Conservation (phyloP, 768 basidiomycete genomes). For the Ephemerocybe angulata region DNA sequence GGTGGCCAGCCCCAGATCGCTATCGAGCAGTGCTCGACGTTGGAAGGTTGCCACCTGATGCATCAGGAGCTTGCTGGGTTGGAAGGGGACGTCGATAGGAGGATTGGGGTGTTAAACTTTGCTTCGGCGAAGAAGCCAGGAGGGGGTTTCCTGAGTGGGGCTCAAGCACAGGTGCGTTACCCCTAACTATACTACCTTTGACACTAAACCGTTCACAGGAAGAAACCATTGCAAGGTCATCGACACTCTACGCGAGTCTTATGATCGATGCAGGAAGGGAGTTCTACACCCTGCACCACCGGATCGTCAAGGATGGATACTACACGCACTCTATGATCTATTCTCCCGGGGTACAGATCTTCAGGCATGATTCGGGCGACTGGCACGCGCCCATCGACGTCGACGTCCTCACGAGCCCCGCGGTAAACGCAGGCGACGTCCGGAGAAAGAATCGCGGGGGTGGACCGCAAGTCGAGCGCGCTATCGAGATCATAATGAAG, state of each 20-base stretch:
- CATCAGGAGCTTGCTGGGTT: slow-evolving; percentile 5
- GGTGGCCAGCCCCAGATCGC: slow-evolving; percentile 36
- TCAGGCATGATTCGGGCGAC: slow-evolving; percentile 55
- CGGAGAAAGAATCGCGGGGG: slow-evolving; percentile 17
- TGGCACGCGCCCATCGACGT: slow-evolving; percentile 55
- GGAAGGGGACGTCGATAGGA: not conserved
- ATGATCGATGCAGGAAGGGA: slow-evolving; percentile 46
- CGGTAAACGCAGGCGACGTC: slow-evolving; percentile 58
- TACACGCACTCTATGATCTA: slow-evolving; percentile 74
- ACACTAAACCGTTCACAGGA: slow-evolving; percentile 42
- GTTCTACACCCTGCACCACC: slow-evolving; percentile 56
- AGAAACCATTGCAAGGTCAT: slow-evolving; percentile 71
- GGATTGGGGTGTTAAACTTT: slow-evolving; percentile 66
- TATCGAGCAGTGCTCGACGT: slow-evolving; percentile 46
- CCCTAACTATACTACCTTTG: not conserved
- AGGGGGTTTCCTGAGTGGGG: slow-evolving; percentile 63
- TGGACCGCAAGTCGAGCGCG: slow-evolving; percentile 12
- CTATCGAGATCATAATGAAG: slow-evolving; percentile 41
- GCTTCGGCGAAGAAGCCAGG: slow-evolving; percentile 68
- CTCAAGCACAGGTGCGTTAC: slow-evolving; percentile 39
- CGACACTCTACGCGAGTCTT: slow-evolving; percentile 61
- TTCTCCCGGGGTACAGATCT: slow-evolving; percentile 53
- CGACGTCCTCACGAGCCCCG: slow-evolving; percentile 62
- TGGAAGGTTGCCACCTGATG: slow-evolving; percentile 42
- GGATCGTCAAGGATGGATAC: slow-evolving; percentile 47